Base-by-base conservation (phyloP, 1,284 basidiomycete species). In the Melampsora larici-populina region DNA sequence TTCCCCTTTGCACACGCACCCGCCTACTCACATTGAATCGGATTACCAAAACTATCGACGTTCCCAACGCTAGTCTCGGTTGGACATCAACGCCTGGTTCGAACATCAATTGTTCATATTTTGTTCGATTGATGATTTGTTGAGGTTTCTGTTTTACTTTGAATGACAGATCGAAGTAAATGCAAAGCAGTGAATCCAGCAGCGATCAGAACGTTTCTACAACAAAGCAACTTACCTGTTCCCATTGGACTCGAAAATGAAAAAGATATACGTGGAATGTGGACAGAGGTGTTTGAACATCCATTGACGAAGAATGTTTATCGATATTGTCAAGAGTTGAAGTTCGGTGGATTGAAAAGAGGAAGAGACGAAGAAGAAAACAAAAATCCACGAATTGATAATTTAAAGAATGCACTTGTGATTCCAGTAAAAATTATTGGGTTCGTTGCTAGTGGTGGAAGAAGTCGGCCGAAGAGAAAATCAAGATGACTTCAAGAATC, bases 301-400 rank as follows among this genome's bases (percentile, higher is more conserved):
- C 55, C 55, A 29, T 29, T 58, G 8, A 24, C 55, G 55, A 58
- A 58, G 55, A 58, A 58, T 15, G 15, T 58, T 29, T 58, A 58
- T 58, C 55, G 55, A 58, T 58, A 58, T 29, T 58, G 55, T 58
- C 55, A 58, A 58, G 55, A 58, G 13, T 24, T 58, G 21, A n/a
- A 24, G n/a, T n/a, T 24, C 7, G 55, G 26, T n/a, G 55, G 55
- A n/a, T 29, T 58, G 55, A 58, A 29, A 58, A 58, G 55, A 24
- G 55, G 55, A 58, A n/a, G 3, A 58, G 7, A 11, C 6, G n/a
- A 58, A 24, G 55, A n/a, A 7, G 18, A 29, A 29, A 7, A 8
- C 6, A n/a, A n/a, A 15, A 58, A 58, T 58, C n/a, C 21, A 5
- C 3, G 55, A 29, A 11, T 17, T 15, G 55, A 58, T 1, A 24